Conservation (phyloP, 2,329 filamentous ascomycete species). For the Colletotrichum sublineola region DNA sequence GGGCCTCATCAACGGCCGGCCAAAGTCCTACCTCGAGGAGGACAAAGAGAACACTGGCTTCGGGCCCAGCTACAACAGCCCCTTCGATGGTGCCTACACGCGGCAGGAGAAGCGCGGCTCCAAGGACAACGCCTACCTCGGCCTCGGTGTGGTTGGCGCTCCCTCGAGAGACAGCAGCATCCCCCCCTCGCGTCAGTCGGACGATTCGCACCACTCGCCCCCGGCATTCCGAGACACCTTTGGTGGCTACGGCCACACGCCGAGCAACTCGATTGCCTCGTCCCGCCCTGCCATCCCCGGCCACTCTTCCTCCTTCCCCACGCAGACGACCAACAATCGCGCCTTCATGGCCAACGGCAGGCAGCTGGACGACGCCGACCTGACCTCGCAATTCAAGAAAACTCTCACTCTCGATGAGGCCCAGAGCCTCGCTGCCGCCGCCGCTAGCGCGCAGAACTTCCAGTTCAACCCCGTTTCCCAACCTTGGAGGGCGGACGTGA, state of each 20-base stretch:
- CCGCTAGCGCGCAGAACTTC: conserved; percentile 53
- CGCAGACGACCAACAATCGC: conserved; percentile 56
- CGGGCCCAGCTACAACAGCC: conserved; percentile 45
- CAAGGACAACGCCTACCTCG: conserved; percentile 59
- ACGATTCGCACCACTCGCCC: conserved; percentile 53
- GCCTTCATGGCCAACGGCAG: conserved; percentile 54
- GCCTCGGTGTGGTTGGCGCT: conserved; percentile 53
- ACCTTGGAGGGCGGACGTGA: conserved; percentile 58
- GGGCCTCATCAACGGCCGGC: conserved; percentile 50
- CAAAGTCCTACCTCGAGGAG: conserved; percentile 55
- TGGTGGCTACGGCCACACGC: conserved; percentile 52
- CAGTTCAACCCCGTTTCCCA: conserved; percentile 63
- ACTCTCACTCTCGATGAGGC: conserved; percentile 52
- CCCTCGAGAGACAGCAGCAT: conserved; percentile 67
- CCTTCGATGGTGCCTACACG: conserved; percentile 36
- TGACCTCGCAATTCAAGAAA: conserved; percentile 52
- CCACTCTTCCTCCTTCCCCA: conserved; percentile 61
- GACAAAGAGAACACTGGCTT: conserved; percentile 52
- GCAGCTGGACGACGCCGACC: conserved; percentile 54
- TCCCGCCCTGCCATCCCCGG: conserved; percentile 60
- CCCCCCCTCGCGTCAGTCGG: conserved; percentile 68
- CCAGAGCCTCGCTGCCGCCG: conserved; percentile 39
- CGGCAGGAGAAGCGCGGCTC: conserved; percentile 50
- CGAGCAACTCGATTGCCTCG: conserved; percentile 61
- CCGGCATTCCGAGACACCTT: conserved; percentile 52